Percentiles rank a stretch among this genome's conserved stretches.
Conservation (phyloP, 179 eudicot species). For the Actinidia chinensis region DNA sequence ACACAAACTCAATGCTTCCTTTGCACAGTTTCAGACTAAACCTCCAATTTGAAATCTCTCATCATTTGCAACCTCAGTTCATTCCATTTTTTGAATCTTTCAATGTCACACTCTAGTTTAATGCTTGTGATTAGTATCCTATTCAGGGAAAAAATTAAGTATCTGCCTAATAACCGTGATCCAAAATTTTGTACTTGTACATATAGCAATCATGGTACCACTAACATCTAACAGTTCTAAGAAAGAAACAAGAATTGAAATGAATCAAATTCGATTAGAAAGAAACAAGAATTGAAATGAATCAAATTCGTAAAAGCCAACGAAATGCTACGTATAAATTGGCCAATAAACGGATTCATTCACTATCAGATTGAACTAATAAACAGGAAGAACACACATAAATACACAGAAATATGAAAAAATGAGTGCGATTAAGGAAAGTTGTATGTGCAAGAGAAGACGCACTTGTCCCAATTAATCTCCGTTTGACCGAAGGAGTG, state of each 20-base stretch:
- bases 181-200: no score
- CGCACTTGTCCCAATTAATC: slow-evolving; percentile 96
- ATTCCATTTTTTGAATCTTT: neutral
- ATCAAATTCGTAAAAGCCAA: neutral
- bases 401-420: neutral
- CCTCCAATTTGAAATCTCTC: neutral
- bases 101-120: neutral
- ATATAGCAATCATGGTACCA: neutral
- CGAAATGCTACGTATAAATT: neutral
- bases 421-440: neutral
- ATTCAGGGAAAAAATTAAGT: no score
- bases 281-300: neutral
- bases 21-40: neutral
- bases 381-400: neutral
- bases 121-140: no score
- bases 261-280: neutral
- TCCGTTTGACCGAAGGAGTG: slow-evolving; percentile 69
- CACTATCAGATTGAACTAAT: neutral
- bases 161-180: no score
- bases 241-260: neutral
- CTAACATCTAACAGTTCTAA: neutral
- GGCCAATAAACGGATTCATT: neutral
- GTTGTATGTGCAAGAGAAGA: slow-evolving; percentile 1
- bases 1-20: neutral
- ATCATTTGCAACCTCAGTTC: neutral